Base-by-base conservation (phyloP, 1,139 yeast genomes). In the Scheffersomyces lignicola region DNA sequence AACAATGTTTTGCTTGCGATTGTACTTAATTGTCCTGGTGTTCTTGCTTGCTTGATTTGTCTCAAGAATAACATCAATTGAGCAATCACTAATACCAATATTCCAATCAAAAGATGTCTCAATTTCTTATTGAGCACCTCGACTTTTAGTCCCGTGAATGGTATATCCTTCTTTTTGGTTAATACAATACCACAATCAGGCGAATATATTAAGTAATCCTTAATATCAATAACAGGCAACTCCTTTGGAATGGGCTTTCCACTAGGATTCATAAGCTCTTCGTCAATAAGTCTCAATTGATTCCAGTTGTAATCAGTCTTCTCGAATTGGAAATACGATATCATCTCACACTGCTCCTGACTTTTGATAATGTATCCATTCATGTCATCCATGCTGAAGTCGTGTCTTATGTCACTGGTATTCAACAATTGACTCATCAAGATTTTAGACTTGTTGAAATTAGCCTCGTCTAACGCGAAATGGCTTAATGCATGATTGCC, bases 121-220 rank as follows among this genome's bases (percentile, higher is more conserved):
- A 74, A 59, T 33, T 69, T 55, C 16, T 52, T 48, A 32, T 72
- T 62, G 33, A 65, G 69, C 3, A 78, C 67, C 47, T 79, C 87
- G 36, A 64, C 58, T 41, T 78, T 74, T 13, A 73, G 63, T 0
- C 96, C 96, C n/a, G 44, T 47, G n/a, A 76, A 62, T 1, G 26
- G 30, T 3, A 45, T 38, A 3, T 54, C 49, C 5, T 49, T 40
- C 17, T 63, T 62, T 10, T 76, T 47, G 2, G 64, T 56, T 8
- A 86, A 44, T 0, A 73, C 56, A 3, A 83, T 54, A 0, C 90
- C 95, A 63, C 97, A 90, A 53, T 90, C 96, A 0, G 97, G 97
- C 0, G 96, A 87, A 51, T 85, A 89, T 13, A 87, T 42, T 16
- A 86, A 44, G 5, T 83, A 86, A 7, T 72, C 60, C 6, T 72